A percentile compares a stretch with the other conserved stretches of the same genome.
phyloP scores from a whole-genome alignment of 495 filamentous ascomycete genomes.

The Neurospora tetrasperma region DNA sequence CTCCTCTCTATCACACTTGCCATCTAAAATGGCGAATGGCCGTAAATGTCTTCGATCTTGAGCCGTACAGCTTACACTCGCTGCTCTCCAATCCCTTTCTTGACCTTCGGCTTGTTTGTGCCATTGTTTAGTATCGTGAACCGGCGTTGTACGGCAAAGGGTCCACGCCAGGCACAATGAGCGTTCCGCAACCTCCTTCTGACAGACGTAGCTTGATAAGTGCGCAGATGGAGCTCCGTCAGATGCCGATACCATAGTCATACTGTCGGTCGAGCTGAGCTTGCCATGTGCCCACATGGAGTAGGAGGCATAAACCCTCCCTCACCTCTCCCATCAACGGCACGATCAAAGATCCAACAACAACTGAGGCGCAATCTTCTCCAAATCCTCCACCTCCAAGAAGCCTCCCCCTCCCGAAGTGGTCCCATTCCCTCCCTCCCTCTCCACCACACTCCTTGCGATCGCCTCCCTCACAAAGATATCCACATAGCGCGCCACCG shows the following conservation, averaged over 20 bases:
- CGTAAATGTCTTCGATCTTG: neutral
- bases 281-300: neutral
- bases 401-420: slow-evolving; percentile 64
- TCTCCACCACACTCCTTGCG: slow-evolving; percentile 65
- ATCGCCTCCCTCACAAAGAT: slow-evolving; percentile 89
- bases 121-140: neutral
- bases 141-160: neutral
- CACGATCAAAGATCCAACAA: slow-evolving; percentile 65
- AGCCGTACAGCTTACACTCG: neutral
- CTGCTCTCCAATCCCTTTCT: neutral
- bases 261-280: neutral
- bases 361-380: slow-evolving; percentile 83
- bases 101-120: neutral
- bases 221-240: neutral
- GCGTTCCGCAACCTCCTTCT: neutral
- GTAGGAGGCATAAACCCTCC: neutral
- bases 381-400: slow-evolving; percentile 80
- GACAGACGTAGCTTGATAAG: neutral
- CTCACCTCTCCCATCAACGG: neutral
- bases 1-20: neutral
- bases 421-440: slow-evolving; percentile 64
- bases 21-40: neutral
- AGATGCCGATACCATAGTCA: neutral
- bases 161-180: neutral
- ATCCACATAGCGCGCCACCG: slow-evolving; percentile 80